Evolutionary conservation across 495 filamentous ascomycete species (phyloP), one percentile per base, ranked within the genome.

Genomic region (Neurospora pannonica): DNA sequence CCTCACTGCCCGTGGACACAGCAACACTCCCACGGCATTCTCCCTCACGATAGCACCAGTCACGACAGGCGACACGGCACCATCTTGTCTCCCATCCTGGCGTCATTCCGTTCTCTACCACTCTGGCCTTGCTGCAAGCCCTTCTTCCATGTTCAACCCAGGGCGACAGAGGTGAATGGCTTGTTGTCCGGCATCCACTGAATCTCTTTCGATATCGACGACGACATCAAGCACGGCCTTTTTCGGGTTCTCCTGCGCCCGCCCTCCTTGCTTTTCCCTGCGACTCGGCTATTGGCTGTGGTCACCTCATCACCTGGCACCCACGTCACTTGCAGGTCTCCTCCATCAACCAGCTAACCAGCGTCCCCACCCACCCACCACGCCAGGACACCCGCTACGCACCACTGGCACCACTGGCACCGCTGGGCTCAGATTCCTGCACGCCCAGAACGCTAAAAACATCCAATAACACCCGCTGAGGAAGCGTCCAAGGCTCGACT

Each of bases 221-320:
- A 31, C 54, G 24, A 73, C 39, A 71, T 72, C 31, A 21, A 37
- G 70, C 71, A 43, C 24, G 38, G 28, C 38, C 28, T 39, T 71
- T 71, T 71, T 46, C 38, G 13, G 39, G 17, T 31, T 43, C 42
- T 67, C 54, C 54, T 31, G 54, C 54, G 60, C n/a, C n/a, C 62
- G 34, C 42, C 71, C 40, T 43, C 70, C 42, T 77, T 75, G 73
- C 75, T 74, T 73, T 75, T 69, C 70, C 38, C 36, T 54, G 74
- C 62, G 73, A 67, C 76, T 76, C 73, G 74, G 77, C 46, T 74
- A 75, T 74, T 75, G 75, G 75, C 54, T 67, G 54, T 67, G 54
- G 34, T 60, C 71, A 46, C 39, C 73, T 73, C 74, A 71, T 39
- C 71, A 43, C 74, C 75, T n/a, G n/a, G n/a, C 75, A 76, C 75